phyloP scores from a whole-genome alignment of 169 alveolate species.

The Cytauxzoon felis region DNA sequence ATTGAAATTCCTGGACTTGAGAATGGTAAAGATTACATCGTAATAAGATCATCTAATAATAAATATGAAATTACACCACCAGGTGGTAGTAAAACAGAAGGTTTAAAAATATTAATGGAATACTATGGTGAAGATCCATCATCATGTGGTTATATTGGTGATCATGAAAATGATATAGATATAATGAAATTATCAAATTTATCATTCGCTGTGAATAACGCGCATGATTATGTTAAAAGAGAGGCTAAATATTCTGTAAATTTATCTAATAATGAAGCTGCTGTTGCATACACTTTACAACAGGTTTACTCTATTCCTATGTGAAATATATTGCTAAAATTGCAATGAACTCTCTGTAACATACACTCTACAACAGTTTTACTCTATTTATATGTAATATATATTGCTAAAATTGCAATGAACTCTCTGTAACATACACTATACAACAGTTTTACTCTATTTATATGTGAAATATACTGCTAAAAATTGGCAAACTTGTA shows the following conservation, averaged over 20 bases:
- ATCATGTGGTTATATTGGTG: slow-evolving; percentile 43
- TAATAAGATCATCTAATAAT: too few relatives aligned
- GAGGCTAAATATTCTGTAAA: slow-evolving; percentile 31
- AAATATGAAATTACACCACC: slow-evolving; percentile 13
- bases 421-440: too few relatives aligned
- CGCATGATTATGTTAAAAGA: slow-evolving; percentile 22
- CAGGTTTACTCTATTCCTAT: too few relatives aligned
- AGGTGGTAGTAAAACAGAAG: slow-evolving; percentile 28
- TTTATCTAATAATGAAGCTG: slow-evolving; percentile 21
- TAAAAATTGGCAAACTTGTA: too few relatives aligned
- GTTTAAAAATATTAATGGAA: slow-evolving; percentile 10
- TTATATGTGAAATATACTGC: too few relatives aligned
- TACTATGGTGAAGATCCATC: slow-evolving; percentile 15
- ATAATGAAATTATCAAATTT: slow-evolving; percentile 3
- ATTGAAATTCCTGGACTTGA: neutral
- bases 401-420: too few relatives aligned
- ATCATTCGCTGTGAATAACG: slow-evolving; percentile 51
- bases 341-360: too few relatives aligned
- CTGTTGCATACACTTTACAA: too few relatives aligned
- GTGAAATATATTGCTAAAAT: too few relatives aligned
- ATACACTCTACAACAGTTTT: too few relatives aligned
- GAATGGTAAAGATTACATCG: neutral
- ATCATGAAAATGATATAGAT: slow-evolving; percentile 39
- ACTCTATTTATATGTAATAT: too few relatives aligned
- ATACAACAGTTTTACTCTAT: too few relatives aligned